These are phyloP conservation scores for Plasmopara viticola DNA, from an alignment of 352 stramenopile species.

Conservation along the genomic window DNA sequence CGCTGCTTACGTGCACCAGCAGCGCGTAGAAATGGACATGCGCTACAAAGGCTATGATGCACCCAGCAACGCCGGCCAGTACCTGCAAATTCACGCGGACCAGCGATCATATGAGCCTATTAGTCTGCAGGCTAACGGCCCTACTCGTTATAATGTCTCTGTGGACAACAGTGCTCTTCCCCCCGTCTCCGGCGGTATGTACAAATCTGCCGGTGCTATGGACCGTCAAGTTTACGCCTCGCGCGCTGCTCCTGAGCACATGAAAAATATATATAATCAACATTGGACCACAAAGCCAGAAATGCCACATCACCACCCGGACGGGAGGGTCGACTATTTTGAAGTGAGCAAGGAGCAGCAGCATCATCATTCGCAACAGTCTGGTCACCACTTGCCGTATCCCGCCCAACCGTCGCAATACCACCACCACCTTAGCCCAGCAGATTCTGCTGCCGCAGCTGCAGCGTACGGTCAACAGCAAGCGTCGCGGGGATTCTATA, in stretches of 20 bases:
- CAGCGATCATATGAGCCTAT: constrained; percentile 74
- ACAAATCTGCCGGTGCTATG: constrained; percentile 34
- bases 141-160: constrained; percentile 42
- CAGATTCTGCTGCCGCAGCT: constrained; percentile 48
- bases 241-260: constrained; percentile 23
- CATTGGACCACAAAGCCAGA: constrained; percentile 60
- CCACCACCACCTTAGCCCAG: constrained; percentile 59
- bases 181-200: constrained; percentile 42
- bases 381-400: constrained; percentile 46
- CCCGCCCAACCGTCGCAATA: constrained; percentile 46
- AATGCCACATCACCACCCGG: constrained; percentile 27
- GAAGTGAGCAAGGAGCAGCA: constrained; percentile 65
- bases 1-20: constrained; percentile 40
- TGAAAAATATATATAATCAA: constrained; percentile 58
- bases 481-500: constrained; percentile 38
- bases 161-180: constrained; percentile 41
- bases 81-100: constrained; percentile 66
- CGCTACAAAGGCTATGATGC: constrained; percentile 72
- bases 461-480: constrained; percentile 48
- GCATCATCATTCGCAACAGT: constrained; percentile 13
- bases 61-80: constrained; percentile 35
- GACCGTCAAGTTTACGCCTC: constrained; percentile 28
- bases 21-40: constrained; percentile 63
- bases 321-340: constrained; percentile 59
- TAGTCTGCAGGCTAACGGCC: constrained; percentile 29